Conservation (phyloP, 495 filamentous ascomycete species). For the Parachaetomium inaequale region DNA sequence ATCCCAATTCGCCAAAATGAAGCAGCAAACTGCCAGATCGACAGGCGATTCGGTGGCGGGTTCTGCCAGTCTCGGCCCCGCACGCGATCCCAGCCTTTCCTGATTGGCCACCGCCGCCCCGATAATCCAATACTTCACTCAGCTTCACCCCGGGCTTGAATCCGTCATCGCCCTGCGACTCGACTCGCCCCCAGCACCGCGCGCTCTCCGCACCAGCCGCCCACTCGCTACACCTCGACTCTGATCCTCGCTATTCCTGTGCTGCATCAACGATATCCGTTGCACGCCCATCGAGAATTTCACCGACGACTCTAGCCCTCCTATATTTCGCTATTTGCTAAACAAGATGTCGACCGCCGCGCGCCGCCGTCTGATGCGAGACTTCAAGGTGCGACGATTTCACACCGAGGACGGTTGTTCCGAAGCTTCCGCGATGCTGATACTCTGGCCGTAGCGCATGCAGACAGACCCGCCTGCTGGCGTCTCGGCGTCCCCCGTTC, state of each 20-base stretch:
- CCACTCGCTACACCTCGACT: not conserved
- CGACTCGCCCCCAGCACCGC: not conserved
- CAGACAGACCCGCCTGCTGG: constrained; percentile 97
- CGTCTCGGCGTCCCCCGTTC: constrained; percentile 92
- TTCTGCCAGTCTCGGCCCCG: not conserved
- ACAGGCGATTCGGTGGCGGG: constrained; percentile 3
- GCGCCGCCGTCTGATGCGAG: constrained; percentile 91
- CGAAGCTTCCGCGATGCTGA: constrained; percentile 16
- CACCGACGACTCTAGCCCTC: not conserved
- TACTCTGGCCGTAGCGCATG: constrained; percentile 69
- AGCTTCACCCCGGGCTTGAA: not conserved
- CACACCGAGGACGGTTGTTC: not conserved
- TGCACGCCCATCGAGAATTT: not conserved
- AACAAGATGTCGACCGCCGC: constrained; percentile 84
- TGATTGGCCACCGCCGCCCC: constrained; percentile 1
- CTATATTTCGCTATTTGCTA: not conserved
- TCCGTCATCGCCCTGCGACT: constrained; percentile 10
- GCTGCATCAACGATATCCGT: not conserved
- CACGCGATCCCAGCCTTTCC: not conserved
- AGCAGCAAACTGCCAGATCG: not conserved
- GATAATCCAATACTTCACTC: not conserved
- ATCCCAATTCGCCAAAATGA: not conserved
- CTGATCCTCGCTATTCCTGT: not conserved
- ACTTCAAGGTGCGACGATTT: constrained; percentile 78
- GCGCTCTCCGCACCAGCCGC: not conserved